Evolutionary conservation across 441 rosid genomes (phyloP), one percentile per base, ranked within the genome.

Genomic region (Biscutella laevigata): DNA sequence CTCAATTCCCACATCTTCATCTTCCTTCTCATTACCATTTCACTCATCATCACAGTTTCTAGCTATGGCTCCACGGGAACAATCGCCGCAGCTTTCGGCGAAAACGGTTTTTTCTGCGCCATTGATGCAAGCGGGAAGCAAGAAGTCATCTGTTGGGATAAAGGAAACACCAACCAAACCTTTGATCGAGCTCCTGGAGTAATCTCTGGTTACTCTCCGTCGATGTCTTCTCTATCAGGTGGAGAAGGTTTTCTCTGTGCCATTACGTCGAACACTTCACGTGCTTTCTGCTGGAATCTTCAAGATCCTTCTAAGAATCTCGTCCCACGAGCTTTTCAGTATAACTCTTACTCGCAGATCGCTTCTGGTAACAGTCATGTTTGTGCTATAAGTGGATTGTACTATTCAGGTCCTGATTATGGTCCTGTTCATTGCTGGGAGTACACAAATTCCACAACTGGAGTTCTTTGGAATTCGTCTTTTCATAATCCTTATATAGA

Each of bases 381-480:
- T 1, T 82, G 86, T 42, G 89, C 83, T 44, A 64, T 82, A 25
- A 69, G 83, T 62, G 89, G 89, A 28, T 75, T 74, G 24, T 82
- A 82, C 40, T 77, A 73, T 44, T 66, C 89, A 6, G 78, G 70
- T 26, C 72, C 73, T 10, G 72, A 75, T 42, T 77, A 59, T 12
- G 89, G 86, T 27, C 61, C 73, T 19, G 63, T 77, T 30, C 85
- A 82, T 70, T 82, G 89, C 32, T 82, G 89, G 89, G 77, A 70
- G 49, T 67, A 67, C 4, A 7, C 16, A 0, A 70, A 78, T 28
- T 61, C 62, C 39, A 55, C 51, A 10, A 35, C 67, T 34, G 61
- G 66, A 22, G 17, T 58, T 44, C 71, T 71, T 20, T 64, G 67
- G 61, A 83, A 55, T 22, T 66, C 71, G 9, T 70, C 64, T 9